Conservation (phyloP, 2,329 filamentous ascomycete genomes). For the Xylariaceae sp. region DNA sequence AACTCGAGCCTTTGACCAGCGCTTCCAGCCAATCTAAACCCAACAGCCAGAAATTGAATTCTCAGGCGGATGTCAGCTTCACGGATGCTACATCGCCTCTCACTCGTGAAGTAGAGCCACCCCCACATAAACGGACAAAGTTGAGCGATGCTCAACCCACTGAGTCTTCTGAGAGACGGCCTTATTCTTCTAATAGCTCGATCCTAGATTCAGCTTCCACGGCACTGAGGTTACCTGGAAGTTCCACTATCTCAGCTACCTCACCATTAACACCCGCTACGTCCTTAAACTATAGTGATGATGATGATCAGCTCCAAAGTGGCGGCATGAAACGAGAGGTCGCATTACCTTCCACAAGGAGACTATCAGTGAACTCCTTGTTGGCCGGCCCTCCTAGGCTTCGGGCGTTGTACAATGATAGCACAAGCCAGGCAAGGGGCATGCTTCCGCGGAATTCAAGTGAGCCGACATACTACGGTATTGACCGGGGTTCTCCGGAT, state of each 20-base stretch:
- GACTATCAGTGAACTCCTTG: constrained; percentile 70
- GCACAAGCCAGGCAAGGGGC: constrained; percentile 30
- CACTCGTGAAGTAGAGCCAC: constrained; percentile 32
- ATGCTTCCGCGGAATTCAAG: constrained; percentile 36
- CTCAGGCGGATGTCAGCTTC: constrained; percentile 27
- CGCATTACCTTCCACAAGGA: constrained; percentile 36
- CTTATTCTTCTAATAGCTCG: constrained; percentile 41
- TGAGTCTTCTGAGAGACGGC: constrained; percentile 34
- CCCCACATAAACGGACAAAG: constrained; percentile 39
- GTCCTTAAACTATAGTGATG: constrained; percentile 47
- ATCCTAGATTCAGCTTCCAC: constrained; percentile 37
- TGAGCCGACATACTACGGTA: constrained; percentile 64
- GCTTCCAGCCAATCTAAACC: constrained; percentile 29
- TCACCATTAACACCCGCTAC: constrained; percentile 50
- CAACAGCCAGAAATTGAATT: constrained; percentile 24
- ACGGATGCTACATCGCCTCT: constrained; percentile 28
- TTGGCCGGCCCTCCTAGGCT: constrained; percentile 57
- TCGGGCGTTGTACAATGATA: constrained; percentile 32
- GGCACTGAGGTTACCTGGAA: constrained; percentile 34
- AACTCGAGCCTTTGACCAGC: constrained; percentile 39
- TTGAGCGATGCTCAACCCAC: constrained; percentile 31
- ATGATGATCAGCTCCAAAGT: constrained; percentile 42
- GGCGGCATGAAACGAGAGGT: constrained; percentile 30
- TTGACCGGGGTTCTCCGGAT: constrained; percentile 74
- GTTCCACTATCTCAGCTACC: constrained; percentile 37